Evolutionary conservation across 495 filamentous ascomycete genomes (phyloP), one percentile per base, ranked within the genome.

Genomic region (Xylaria flabelliformis): DNA sequence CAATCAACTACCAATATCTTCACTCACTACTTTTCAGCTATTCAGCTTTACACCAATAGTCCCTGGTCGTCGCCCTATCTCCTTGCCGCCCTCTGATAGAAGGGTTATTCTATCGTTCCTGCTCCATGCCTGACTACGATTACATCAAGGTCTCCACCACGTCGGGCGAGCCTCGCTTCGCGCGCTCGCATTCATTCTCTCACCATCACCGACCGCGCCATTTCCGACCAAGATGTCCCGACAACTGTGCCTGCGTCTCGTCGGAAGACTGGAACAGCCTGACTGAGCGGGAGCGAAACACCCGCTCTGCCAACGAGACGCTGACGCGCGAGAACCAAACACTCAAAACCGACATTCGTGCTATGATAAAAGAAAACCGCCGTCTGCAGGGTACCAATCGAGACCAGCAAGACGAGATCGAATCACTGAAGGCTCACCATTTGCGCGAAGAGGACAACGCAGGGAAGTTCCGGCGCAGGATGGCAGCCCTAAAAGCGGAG

Each of bases 211-310:
- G 69, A 36, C 74, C 64, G 17, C 55, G 66, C 58, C 72, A 72
- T 34, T 51, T 50, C 56, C 72, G 64, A 24, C 24, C 68, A 12
- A 67, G 71, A 69, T 78, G 76, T 63, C 71, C 51, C 56, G 76
- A 78, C n/a, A 68, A 72, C 76, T 78, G 76, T 42, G 76, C 77
- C 42, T 70, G 74, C 29, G 66, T 79, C 64, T 42, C 74, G 12
- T 13, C 72, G 34, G 77, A 78, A 19, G 50, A 74, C 34, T 79
- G 74, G 76, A 74, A 76, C 64, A 72, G 32, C 63, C 50, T 78
- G 13, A 34, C 69, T 64, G 65, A 74, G 19, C 71, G 73, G 26
- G 75, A 79, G 50, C 74, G 73, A n/a, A 67, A 39, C 41, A 9
- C 75, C 10, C 55, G 46, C 29, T 58, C 51, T 24, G 59, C 19